Evolutionary conservation across 352 stramenopile genomes (phyloP).

Genomic region (Pythium brachiatum): DNA sequence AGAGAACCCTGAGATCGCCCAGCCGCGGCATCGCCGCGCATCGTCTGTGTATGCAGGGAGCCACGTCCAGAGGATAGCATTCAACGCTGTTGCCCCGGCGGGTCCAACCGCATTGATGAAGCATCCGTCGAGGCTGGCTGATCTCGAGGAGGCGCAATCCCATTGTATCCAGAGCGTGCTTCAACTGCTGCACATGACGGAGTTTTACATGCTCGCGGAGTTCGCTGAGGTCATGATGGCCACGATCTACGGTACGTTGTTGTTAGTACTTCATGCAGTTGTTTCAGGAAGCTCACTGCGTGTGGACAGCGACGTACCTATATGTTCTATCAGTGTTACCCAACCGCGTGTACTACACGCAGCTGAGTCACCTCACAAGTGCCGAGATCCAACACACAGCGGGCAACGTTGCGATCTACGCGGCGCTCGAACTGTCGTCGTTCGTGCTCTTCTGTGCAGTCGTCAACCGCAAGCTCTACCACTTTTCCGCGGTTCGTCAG

Average conservation of each 20-base stretch:
- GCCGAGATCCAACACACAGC: background rate
- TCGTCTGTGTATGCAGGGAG: background rate
- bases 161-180: background rate
- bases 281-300: too few species aligned
- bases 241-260: constrained; percentile 13
- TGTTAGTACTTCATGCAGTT: background rate
- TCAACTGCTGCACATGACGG: constrained; percentile 8
- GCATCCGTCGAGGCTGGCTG: background rate
- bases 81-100: too few species aligned
- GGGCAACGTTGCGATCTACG: background rate
- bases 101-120: too few species aligned
- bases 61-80: background rate
- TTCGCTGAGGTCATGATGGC: constrained; percentile 25
- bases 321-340: background rate
- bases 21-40: background rate
- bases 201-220: constrained; percentile 18
- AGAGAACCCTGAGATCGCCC: background rate
- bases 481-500: constrained; percentile 10
- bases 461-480: background rate
- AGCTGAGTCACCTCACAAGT: background rate
- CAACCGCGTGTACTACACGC: constrained; percentile 11
- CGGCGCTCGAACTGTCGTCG: constrained; percentile 2
- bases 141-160: background rate
- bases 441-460: constrained; percentile 1
- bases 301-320: background rate